phyloP scores from a whole-genome alignment of 192 early-diverging fungal genomes.

The Rhizoclosmatium sp. region DNA sequence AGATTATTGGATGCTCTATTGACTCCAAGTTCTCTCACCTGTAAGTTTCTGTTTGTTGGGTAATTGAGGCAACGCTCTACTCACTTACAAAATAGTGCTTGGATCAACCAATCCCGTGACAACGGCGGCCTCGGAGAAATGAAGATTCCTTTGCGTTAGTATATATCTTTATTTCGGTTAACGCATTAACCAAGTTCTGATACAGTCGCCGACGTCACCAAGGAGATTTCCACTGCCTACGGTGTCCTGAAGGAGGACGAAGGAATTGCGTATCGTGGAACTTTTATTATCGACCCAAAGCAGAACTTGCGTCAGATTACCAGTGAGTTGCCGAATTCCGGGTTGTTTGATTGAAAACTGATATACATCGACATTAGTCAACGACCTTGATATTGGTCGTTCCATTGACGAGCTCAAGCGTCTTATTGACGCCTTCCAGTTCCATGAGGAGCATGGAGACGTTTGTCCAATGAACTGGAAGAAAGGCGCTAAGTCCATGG shows the following conservation, averaged over 20 bases:
- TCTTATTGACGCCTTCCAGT: slow-evolving; percentile 68
- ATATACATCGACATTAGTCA: slow-evolving; percentile 40
- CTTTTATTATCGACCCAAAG: slow-evolving; percentile 63
- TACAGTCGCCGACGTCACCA: slow-evolving; percentile 61
- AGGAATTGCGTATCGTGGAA: slow-evolving; percentile 56
- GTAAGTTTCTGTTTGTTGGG: slow-evolving; percentile 6
- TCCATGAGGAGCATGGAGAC: slow-evolving; percentile 65
- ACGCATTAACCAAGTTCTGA: background rate
- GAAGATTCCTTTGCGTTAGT: slow-evolving; percentile 59
- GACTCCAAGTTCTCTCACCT: slow-evolving; percentile 82
- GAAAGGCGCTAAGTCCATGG: slow-evolving; percentile 58
- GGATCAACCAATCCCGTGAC: slow-evolving; percentile 61
- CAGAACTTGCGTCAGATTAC: slow-evolving; percentile 59
- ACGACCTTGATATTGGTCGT: slow-evolving; percentile 67
- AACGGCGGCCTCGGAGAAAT: slow-evolving; percentile 64
- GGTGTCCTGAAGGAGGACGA: slow-evolving; percentile 55
- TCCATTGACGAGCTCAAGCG: slow-evolving; percentile 69
- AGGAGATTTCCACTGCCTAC: slow-evolving; percentile 59
- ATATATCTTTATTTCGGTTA: background rate
- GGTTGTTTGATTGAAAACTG: background rate
- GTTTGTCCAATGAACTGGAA: slow-evolving; percentile 66
- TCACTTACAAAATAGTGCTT: slow-evolving; percentile 54
- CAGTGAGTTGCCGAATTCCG: slow-evolving; percentile 42
- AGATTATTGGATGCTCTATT: slow-evolving; percentile 53
- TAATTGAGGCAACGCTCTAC: background rate